A percentile compares a stretch with the other conserved stretches of the same genome.
phyloP scores from a whole-genome alignment of 1,139 yeast genomes.

The Nakaseomyces delphensis region DNA sequence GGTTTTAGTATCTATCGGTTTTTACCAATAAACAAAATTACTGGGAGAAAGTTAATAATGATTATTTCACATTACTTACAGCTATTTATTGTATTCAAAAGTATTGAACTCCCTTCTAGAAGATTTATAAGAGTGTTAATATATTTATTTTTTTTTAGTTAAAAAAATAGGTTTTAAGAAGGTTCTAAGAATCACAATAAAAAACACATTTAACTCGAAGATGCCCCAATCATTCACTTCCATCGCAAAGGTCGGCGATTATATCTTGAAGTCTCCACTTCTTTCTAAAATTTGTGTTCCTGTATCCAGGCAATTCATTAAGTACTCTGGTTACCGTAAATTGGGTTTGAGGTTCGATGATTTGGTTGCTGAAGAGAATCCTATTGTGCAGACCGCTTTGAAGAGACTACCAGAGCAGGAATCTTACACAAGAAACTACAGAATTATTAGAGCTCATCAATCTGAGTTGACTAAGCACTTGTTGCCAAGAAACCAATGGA shows the following conservation, averaged over 20 bases:
- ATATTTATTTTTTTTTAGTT: too few species aligned
- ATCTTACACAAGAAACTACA: constrained; percentile 82
- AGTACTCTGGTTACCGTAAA: constrained; percentile 84
- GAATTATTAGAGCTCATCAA: constrained; percentile 89
- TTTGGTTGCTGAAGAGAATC: constrained; percentile 77
- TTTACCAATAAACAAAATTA: too few species aligned
- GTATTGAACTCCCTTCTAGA: too few species aligned
- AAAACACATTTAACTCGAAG: background rate
- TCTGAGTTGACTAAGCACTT: constrained; percentile 74
- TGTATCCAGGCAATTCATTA: constrained; percentile 62
- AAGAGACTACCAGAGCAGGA: constrained; percentile 78
- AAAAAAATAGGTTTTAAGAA: too few species aligned
- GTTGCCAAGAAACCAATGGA: constrained; percentile 71
- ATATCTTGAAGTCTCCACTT: constrained; percentile 70
- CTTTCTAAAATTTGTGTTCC: constrained; percentile 72
- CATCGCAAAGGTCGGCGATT: constrained; percentile 73
- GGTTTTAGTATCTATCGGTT: too few species aligned
- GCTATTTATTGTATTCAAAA: too few species aligned
- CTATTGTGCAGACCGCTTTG: constrained; percentile 78
- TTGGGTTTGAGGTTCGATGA: constrained; percentile 88
- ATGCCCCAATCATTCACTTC: constrained; percentile 56
- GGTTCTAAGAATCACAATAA: too few species aligned
- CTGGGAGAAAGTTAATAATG: too few species aligned
- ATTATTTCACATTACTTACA: too few species aligned
- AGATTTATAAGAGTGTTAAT: too few species aligned